A percentile compares a stretch with the other conserved stretches of the same genome.
Conservation (phyloP, 2,329 filamentous ascomycete genomes). For the Colletotrichum sp. region DNA sequence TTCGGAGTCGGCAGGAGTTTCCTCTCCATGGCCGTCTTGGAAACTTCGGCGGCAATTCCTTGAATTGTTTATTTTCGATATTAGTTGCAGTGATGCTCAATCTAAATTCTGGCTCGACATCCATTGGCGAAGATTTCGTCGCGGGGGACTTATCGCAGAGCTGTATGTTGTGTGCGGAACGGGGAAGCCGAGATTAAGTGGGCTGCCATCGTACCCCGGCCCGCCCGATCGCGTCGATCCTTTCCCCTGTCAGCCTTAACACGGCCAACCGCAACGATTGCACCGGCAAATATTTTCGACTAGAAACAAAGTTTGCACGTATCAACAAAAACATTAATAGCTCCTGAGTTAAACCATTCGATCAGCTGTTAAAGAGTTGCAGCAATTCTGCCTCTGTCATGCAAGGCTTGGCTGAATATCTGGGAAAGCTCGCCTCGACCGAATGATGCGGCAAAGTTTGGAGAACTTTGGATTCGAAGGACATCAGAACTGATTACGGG, state of each 20-base stretch:
- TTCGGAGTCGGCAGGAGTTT: not conserved
- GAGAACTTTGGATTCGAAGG: not conserved
- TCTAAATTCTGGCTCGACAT: not conserved
- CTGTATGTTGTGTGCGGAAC: not conserved
- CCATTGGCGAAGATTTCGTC: not conserved
- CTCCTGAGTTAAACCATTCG: not conserved
- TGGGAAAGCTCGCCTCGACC: not conserved
- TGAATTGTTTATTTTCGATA: not conserved
- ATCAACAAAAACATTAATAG: not conserved
- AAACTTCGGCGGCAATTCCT: not conserved
- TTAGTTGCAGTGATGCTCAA: not conserved
- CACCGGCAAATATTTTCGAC: not conserved
- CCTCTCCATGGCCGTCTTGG: not conserved
- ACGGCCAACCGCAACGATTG: not conserved
- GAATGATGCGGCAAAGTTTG: not conserved
- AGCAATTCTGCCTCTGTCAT: not conserved
- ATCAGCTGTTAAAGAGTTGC: not conserved
- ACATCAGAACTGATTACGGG: not conserved
- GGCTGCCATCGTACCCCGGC: not conserved
- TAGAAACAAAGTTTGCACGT: not conserved
- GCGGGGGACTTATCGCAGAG: not conserved
- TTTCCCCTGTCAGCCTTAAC: not conserved
- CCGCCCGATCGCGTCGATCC: not conserved
- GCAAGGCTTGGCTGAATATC: not conserved
- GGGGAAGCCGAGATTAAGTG: not conserved